Percentiles rank a stretch among this genome's conserved stretches.
Conservation (phyloP, 2,329 filamentous ascomycete genomes). For the Dactylonectria estremocensis region DNA sequence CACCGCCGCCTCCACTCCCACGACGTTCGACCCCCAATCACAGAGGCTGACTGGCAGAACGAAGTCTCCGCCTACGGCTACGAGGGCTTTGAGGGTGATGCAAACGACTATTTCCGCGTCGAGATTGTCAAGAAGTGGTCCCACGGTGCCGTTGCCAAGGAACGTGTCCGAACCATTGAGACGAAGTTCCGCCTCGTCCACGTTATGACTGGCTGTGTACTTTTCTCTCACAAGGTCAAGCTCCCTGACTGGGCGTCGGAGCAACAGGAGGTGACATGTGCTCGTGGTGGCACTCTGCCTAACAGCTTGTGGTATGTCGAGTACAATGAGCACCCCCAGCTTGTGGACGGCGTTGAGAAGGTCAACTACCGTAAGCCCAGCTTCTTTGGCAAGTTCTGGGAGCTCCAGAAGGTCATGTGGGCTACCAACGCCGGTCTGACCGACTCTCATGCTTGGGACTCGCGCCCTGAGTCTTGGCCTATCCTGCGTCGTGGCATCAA, state of each 20-base stretch:
- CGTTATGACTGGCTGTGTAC: constrained; percentile 94
- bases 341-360: constrained; percentile 85
- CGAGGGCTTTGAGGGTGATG: constrained; percentile 95
- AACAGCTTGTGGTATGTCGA: constrained; percentile 99
- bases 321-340: constrained; percentile 85
- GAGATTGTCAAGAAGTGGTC: constrained; percentile 96
- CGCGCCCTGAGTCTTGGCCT: constrained; percentile 93
- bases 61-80: constrained; percentile 98
- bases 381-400: constrained; percentile 98
- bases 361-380: constrained; percentile 96
- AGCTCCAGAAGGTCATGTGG: constrained; percentile 99
- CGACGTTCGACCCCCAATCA: constrained; percentile 89
- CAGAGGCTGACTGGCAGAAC: constrained; percentile 93
- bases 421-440: constrained; percentile 96
- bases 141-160: constrained; percentile 82
- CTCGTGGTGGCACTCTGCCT: constrained; percentile 88
- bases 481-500: constrained; percentile 95
- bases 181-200: constrained; percentile 97
- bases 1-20: constrained; percentile 95
- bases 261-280: constrained; percentile 99
- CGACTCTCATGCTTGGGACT: constrained; percentile 98
- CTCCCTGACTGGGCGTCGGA: constrained; percentile 98
- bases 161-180: constrained; percentile 91
- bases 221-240: constrained; percentile 99
- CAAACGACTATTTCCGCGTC: constrained; percentile 94